Evolutionary conservation across 148 eudicot species (phyloP), one percentile per base, ranked within the genome.

Genomic region (Amaranthus hypochondriacus): DNA sequence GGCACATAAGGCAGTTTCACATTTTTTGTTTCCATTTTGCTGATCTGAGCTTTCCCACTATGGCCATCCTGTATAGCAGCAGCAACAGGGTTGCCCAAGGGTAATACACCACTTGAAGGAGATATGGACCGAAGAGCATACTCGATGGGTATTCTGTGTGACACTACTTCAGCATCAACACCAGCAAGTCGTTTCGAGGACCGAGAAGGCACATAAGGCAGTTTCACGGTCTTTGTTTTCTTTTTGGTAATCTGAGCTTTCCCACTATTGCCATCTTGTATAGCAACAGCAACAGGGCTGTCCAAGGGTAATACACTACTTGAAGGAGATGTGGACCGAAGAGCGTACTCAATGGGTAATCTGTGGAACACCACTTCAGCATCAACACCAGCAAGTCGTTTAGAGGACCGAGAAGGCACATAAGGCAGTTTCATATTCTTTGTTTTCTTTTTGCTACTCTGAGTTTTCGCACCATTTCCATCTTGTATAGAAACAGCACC

Each of bases 151-250:
- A 62, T 78, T 75, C 80, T 49, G 69, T 59, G 70, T 59, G 48
- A 11, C 21, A 48, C 70, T 13, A 68, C 66, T 57, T 79, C 80
- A 43, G 77, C 83, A 43, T 71, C 73, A 50, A 72, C 21, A 53
- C 85, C 86, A 14, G 84, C 85, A 72, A 86, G 81, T 76, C 89
- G 83, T 49, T 84, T 86, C n/a, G 94, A 87, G 65, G 86, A 73
- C 63, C 89, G 86, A 69, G 66, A 56, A 63, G 91, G 84, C 47
- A 68, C 47, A 55, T 6, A 72, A 60, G 28, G 57, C 15, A 4
- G 53, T 7, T 71, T 74, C 68, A 73, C 71, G 11, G 82, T 84
- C 79, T 77, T 83, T 69, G 79, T 53, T 70, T 80, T 84, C 67
- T 73, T 84, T 70, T 77, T 76, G 76, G 56, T 59, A 52, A 60